phyloP scores from a whole-genome alignment of 768 basidiomycete genomes.

The Collybia sp. region DNA sequence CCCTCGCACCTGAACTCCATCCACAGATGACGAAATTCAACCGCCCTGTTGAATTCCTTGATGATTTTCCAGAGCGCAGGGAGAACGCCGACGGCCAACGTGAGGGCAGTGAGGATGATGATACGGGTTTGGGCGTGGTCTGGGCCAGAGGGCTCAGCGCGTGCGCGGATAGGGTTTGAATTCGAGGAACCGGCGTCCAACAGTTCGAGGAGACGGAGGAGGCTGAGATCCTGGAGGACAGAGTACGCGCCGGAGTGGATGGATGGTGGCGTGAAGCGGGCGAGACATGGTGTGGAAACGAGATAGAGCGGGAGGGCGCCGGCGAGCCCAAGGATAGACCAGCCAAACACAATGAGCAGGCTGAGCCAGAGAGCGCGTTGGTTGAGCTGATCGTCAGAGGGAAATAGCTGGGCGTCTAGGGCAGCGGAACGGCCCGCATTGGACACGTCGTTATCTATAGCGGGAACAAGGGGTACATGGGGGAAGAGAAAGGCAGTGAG shows the following conservation, averaged over 20 bases:
- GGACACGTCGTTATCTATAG: conserved; percentile 50
- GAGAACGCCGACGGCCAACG: conserved; percentile 54
- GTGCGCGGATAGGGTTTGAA: conserved; percentile 18
- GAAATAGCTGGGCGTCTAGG: conserved; percentile 53
- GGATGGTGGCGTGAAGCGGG: conserved; percentile 38
- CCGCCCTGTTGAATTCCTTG: conserved; percentile 54
- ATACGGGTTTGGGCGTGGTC: conserved; percentile 53
- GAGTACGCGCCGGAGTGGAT: conserved; percentile 57
- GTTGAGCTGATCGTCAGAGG: conserved; percentile 70
- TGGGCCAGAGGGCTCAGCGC: conserved; percentile 32
- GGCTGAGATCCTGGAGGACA: conserved; percentile 67
- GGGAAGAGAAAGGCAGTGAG: conserved; percentile 72
- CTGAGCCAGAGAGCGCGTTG: conserved; percentile 69
- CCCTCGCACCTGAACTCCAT: conserved; percentile 58
- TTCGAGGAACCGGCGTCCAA: conserved; percentile 40
- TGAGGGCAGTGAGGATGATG: conserved; percentile 62
- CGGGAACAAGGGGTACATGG: conserved; percentile 60
- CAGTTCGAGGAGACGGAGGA: conserved; percentile 67
- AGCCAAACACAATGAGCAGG: conserved; percentile 58
- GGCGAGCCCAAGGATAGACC: conserved; percentile 66
- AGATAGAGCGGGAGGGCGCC: conserved; percentile 73
- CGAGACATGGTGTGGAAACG: conserved; percentile 64
- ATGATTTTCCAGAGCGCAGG: conserved; percentile 65
- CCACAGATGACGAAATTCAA: conserved; percentile 56
- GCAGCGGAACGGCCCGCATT: conserved; percentile 45